These are phyloP conservation scores for Oryza nivara DNA, from an alignment of 176 grass and related monocot genomes.

Conservation along the genomic window DNA sequence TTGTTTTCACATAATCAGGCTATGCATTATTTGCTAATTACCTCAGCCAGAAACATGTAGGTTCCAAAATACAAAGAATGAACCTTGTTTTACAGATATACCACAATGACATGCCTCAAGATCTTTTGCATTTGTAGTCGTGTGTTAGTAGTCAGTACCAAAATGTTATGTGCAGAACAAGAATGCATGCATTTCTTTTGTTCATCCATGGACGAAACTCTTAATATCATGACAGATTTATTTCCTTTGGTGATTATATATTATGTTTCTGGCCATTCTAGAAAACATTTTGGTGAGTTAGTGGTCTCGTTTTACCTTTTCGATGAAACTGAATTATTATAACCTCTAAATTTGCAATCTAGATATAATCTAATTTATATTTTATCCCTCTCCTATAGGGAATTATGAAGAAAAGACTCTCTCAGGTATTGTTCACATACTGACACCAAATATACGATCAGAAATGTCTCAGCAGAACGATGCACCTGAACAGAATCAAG, in stretches of 20 bases:
- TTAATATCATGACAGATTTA: constrained; percentile 21
- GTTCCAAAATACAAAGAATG: not conserved
- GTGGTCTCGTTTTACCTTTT: not conserved
- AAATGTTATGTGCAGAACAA: not conserved
- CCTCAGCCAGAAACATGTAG: not conserved
- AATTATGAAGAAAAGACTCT: constrained; percentile 56
- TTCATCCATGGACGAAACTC: not conserved
- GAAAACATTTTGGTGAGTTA: not conserved
- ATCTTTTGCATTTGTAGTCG: not conserved
- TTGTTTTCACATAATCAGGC: constrained; percentile 15
- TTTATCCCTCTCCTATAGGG: constrained; percentile 46
- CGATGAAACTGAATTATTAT: not conserved
- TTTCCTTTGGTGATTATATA: not conserved
- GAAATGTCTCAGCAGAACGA: constrained; percentile 53
- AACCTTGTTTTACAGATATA: not conserved
- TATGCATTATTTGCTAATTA: constrained; percentile 2
- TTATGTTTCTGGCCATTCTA: not conserved
- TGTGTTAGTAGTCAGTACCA: constrained; percentile 18
- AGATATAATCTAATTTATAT: constrained; percentile 22
- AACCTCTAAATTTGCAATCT: not conserved
- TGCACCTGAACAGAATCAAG: constrained; percentile 58
- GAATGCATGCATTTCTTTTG: not conserved
- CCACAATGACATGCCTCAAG: not conserved
- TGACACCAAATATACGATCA: constrained; percentile 51
- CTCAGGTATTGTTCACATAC: constrained; percentile 53